These are phyloP conservation scores for Ceratocystis ficicola DNA, from an alignment of 2,329 filamentous ascomycete genomes.

Conservation along the genomic window DNA sequence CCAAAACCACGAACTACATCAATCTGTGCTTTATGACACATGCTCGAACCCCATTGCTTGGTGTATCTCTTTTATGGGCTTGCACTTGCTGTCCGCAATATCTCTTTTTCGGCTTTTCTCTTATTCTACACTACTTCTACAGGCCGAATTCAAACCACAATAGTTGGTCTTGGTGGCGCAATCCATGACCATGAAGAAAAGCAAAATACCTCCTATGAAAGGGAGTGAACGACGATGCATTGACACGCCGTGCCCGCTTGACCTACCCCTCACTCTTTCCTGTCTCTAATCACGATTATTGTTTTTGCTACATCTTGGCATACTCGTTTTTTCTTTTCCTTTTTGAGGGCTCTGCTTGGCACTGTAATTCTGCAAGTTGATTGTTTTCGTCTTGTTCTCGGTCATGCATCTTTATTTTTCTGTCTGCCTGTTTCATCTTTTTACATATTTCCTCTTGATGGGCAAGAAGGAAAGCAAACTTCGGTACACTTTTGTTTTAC, in stretches of 20 bases:
- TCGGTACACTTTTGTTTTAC: constrained; percentile 14
- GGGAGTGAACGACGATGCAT: neutral
- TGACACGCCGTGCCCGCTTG: neutral
- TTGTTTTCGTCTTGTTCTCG: constrained; percentile 4
- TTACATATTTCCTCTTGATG: constrained; percentile 12
- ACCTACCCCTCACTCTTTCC: neutral
- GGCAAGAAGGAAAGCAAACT: neutral
- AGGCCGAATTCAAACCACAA: neutral
- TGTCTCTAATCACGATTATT: neutral
- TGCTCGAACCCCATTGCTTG: neutral
- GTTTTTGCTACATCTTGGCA: neutral
- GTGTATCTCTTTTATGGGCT: neutral
- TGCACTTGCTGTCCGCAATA: too few relatives aligned
- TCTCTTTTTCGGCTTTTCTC: neutral
- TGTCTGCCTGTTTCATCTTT: neutral
- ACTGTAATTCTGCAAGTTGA: neutral
- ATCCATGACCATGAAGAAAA: neutral
- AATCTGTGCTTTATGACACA: neutral
- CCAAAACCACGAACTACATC: neutral
- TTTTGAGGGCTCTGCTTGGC: neutral
- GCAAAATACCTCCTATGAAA: neutral
- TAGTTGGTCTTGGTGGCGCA: neutral
- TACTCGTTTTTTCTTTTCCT: constrained; percentile 5
- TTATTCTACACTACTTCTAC: neutral
- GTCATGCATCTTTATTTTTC: neutral